These are phyloP conservation scores for Rhododendron kiyosumense DNA, from an alignment of 148 eudicot genomes.

Conservation along the genomic window DNA sequence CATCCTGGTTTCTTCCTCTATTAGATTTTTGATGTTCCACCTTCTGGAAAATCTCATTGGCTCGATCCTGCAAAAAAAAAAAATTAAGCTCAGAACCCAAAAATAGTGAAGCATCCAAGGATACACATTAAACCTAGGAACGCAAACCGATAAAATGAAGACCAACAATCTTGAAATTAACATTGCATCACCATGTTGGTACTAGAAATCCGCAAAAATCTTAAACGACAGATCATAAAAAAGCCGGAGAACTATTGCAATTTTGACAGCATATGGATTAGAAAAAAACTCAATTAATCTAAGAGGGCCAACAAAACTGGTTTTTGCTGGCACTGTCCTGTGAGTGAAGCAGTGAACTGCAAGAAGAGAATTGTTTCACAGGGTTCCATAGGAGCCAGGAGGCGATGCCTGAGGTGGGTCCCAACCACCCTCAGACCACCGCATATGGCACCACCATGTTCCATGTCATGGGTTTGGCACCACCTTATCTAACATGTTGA, in stretches of 20 bases:
- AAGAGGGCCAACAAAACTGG: background rate
- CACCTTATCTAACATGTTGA: background rate
- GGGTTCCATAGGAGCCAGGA: background rate
- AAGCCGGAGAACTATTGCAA: background rate
- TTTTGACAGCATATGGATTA: background rate
- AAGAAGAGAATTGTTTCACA: background rate
- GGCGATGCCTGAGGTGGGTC: background rate
- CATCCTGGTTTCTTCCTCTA: slow-evolving; percentile 96
- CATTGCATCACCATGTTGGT: background rate
- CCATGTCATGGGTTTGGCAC: background rate
- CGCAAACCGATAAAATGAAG: background rate
- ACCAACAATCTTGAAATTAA: background rate
- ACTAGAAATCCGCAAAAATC: background rate
- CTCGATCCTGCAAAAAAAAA: slow-evolving; percentile 58
- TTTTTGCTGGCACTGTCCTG: background rate
- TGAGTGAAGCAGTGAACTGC: background rate
- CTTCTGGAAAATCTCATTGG: slow-evolving; percentile 93
- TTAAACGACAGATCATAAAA: background rate
- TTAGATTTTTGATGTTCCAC: slow-evolving; percentile 94
- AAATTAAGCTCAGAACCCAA: slow-evolving; percentile 7
- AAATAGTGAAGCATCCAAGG: background rate
- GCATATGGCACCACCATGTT: background rate
- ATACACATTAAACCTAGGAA: background rate
- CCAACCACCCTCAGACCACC: background rate
- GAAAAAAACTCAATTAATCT: background rate